phyloP scores from a whole-genome alignment of 2,329 filamentous ascomycete genomes.

The Aspergillus ustus region DNA sequence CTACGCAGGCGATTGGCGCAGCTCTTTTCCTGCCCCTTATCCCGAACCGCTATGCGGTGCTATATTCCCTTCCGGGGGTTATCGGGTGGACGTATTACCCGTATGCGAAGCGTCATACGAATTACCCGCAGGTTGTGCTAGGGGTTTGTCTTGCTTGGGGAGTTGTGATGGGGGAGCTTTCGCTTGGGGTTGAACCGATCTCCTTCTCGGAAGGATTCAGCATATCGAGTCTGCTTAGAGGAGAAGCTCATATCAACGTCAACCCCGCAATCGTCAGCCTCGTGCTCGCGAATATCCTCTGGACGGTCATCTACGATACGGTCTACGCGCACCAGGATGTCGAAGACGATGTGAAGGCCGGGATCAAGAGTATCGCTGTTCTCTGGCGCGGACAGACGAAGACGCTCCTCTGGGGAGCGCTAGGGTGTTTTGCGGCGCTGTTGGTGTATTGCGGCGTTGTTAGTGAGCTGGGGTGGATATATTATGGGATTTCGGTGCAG shows the following conservation, averaged over 20 bases:
- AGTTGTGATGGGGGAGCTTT: conserved; percentile 46
- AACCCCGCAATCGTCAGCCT: conserved; percentile 7
- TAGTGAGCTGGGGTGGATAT: neutral
- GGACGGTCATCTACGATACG: conserved; percentile 39
- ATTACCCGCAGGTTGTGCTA: conserved; percentile 84
- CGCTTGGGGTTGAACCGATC: neutral
- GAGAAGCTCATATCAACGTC: neutral
- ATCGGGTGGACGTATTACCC: conserved; percentile 60
- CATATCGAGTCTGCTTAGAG: neutral
- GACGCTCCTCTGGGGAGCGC: neutral
- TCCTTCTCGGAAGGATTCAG: neutral
- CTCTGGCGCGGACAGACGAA: conserved; percentile 7
- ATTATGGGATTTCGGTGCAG: neutral
- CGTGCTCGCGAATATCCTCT: conserved; percentile 1
- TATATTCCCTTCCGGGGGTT: conserved; percentile 12
- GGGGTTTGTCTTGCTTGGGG: conserved; percentile 90
- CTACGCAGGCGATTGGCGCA: conserved; percentile 57
- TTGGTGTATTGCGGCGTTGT: neutral
- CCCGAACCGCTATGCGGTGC: neutral
- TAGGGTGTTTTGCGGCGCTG: neutral
- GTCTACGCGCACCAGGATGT: conserved; percentile 45
- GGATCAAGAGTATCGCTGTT: conserved; percentile 41
- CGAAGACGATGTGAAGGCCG: conserved; percentile 40
- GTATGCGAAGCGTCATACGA: conserved; percentile 80
- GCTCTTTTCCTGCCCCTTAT: conserved; percentile 1